Evolutionary conservation across 2,329 filamentous ascomycete genomes (phyloP).

Genomic region (Colletotrichum filicis): DNA sequence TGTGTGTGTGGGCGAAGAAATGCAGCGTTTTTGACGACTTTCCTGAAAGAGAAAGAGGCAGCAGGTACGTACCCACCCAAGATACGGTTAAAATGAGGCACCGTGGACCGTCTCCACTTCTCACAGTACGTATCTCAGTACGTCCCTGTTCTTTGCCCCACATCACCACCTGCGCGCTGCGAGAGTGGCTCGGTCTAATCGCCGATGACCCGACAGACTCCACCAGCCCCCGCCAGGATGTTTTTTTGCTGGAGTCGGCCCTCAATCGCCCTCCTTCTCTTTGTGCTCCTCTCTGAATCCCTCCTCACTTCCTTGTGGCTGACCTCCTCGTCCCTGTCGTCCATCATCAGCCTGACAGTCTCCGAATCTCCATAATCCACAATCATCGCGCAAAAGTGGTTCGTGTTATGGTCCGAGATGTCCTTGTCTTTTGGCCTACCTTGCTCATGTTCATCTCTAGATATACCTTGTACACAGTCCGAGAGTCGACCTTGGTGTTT

Average conservation of each 20-base stretch:
- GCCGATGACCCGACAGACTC: slow-evolving; percentile 11
- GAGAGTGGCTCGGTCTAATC: slow-evolving; percentile 24
- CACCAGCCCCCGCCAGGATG: background rate
- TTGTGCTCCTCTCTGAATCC: background rate
- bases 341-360: background rate
- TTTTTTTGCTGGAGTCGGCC: background rate
- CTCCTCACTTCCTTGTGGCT: background rate
- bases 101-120: background rate
- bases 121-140: too few relatives aligned
- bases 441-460: background rate
- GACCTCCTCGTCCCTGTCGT: background rate
- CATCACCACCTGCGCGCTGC: slow-evolving; percentile 11
- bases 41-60: slow-evolving; percentile 1
- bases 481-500: background rate
- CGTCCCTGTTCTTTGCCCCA: background rate
- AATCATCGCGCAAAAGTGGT: background rate
- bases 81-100: slow-evolving; percentile 35
- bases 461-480: background rate
- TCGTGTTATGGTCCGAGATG: background rate
- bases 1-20: background rate
- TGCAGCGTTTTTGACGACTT: background rate
- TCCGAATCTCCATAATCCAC: background rate
- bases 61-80: background rate
- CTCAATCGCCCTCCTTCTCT: too few relatives aligned
- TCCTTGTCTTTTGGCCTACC: background rate